These are phyloP conservation scores for Salix udensis DNA, from an alignment of 345 rosid genomes.

Conservation along the genomic window DNA sequence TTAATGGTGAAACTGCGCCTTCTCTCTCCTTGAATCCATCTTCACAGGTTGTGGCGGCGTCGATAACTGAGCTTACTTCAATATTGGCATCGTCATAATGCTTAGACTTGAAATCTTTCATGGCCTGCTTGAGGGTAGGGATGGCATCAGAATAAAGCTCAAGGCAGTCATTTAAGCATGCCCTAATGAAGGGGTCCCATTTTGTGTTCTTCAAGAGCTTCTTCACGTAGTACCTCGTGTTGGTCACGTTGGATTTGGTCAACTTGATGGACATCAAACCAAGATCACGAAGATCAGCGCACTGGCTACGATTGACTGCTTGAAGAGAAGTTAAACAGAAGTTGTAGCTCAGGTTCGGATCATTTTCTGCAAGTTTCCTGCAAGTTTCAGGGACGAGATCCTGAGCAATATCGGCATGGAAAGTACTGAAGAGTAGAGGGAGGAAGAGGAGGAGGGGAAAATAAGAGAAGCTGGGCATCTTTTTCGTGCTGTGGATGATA, in stretches of 20 bases:
- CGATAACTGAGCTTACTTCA: slow-evolving; percentile 42
- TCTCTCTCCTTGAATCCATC: slow-evolving; percentile 50
- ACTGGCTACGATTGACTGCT: slow-evolving; percentile 27
- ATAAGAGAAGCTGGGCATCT: slow-evolving; percentile 12
- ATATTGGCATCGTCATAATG: slow-evolving; percentile 42
- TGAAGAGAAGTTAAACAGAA: slow-evolving; percentile 46
- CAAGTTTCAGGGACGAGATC: slow-evolving; percentile 43
- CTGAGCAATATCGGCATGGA: slow-evolving; percentile 8
- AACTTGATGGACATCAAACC: slow-evolving; percentile 48
- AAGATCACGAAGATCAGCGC: slow-evolving; percentile 36
- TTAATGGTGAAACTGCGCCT: slow-evolving; percentile 39
- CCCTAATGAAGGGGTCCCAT: slow-evolving; percentile 23
- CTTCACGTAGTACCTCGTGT: slow-evolving; percentile 27
- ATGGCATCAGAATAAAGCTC: slow-evolving; percentile 51
- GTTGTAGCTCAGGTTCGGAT: slow-evolving; percentile 40
- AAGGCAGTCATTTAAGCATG: slow-evolving; percentile 46
- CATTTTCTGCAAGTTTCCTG: slow-evolving; percentile 31
- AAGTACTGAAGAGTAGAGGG: background rate
- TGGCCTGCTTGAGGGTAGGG: slow-evolving; percentile 29
- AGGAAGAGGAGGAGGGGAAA: background rate
- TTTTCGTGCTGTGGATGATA: background rate
- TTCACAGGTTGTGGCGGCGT: slow-evolving; percentile 53
- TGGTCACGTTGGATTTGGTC: slow-evolving; percentile 34
- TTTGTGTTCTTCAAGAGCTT: slow-evolving; percentile 31
- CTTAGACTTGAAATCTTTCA: slow-evolving; percentile 32